Conservation (phyloP, 148 eudicot genomes). For the Heliosperma pusillum region DNA sequence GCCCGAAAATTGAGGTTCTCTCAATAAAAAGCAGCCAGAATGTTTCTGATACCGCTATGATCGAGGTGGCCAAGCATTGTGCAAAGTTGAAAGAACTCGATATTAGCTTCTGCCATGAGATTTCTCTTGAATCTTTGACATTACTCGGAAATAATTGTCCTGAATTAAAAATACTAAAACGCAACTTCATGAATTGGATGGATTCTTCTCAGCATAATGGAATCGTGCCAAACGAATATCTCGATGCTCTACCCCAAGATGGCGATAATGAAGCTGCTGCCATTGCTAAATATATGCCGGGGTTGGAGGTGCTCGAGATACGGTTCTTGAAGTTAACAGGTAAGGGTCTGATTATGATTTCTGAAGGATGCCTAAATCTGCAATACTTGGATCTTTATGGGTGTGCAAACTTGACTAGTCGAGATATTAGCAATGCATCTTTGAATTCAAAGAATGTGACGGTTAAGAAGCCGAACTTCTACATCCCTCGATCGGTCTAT, state of each 20-base stretch:
- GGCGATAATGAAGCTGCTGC: conserved; percentile 83
- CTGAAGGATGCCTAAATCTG: conserved; percentile 58
- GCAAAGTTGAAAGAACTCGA: conserved; percentile 68
- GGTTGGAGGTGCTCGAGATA: conserved; percentile 66
- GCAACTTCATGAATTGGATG: conserved; percentile 80
- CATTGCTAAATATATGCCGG: conserved; percentile 60
- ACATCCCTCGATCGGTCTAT: conserved; percentile 69
- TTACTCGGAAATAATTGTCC: conserved; percentile 56
- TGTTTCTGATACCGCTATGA: conserved; percentile 53
- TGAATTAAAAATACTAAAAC: conserved; percentile 44
- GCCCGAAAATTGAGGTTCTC: conserved; percentile 76
- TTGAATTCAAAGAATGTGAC: conserved; percentile 46
- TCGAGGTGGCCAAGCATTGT: conserved; percentile 51
- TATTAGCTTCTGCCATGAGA: conserved; percentile 82
- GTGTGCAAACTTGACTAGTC: conserved; percentile 71
- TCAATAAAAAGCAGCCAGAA: conserved; percentile 73
- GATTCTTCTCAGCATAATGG: conserved; percentile 76
- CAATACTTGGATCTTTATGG: conserved; percentile 72
- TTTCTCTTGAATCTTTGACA: conserved; percentile 65
- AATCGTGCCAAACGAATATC: conserved; percentile 67
- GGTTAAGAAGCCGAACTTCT: conserved; percentile 77
- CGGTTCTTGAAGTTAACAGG: conserved; percentile 65
- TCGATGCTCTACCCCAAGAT: conserved; percentile 71
- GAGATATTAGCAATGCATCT: conserved; percentile 55
- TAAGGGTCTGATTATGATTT: conserved; percentile 61